A percentile compares a stretch with the other conserved stretches of the same genome.
These are phyloP conservation scores for Metschnikowia lunata DNA, from an alignment of 805 yeast species.

Conservation along the genomic window DNA sequence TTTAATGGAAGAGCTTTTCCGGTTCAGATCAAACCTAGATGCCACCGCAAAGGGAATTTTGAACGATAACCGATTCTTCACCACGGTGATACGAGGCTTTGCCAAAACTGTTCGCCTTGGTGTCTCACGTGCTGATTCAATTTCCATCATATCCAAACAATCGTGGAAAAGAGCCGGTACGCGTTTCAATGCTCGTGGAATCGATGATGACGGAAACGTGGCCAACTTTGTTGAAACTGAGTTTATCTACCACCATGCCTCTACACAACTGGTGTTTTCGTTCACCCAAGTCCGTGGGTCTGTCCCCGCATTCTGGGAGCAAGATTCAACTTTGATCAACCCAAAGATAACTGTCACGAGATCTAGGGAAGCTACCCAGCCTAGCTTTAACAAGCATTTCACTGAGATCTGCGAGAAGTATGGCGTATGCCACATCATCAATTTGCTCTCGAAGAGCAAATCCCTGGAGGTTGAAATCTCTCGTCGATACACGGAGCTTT, in stretches of 20 bases:
- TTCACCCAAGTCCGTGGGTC: constrained; percentile 92
- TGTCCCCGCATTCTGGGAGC: constrained; percentile 97
- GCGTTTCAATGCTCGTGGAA: constrained; percentile 20
- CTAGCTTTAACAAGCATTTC: constrained; percentile 82
- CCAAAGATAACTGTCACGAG: constrained; percentile 89
- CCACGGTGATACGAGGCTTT: constrained; percentile 93
- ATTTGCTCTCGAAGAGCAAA: constrained; percentile 71
- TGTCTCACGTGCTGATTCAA: constrained; percentile 34
- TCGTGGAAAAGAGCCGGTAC: constrained; percentile 62
- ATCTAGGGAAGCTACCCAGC: constrained; percentile 88
- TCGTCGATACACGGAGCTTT: constrained; percentile 59
- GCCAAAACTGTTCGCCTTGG: constrained; percentile 65
- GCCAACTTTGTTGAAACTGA: constrained; percentile 52
- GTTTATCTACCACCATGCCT: constrained; percentile 52
- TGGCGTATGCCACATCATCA: constrained; percentile 87
- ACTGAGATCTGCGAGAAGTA: constrained; percentile 63
- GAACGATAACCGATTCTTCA: constrained; percentile 75
- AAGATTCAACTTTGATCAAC: constrained; percentile 83
- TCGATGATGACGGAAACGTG: constrained; percentile 20
- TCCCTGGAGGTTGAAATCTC: constrained; percentile 72
- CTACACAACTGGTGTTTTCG: constrained; percentile 55
- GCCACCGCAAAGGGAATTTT: constrained; percentile 52
- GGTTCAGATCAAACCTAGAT: constrained; percentile 69
- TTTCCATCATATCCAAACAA: constrained; percentile 86
- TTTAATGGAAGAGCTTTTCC: constrained; percentile 77